A percentile compares a stretch with the other conserved stretches of the same genome.
Evolutionary conservation across 139 green algal species (phyloP).

Genomic region (Astrephomene gubernaculifera): DNA sequence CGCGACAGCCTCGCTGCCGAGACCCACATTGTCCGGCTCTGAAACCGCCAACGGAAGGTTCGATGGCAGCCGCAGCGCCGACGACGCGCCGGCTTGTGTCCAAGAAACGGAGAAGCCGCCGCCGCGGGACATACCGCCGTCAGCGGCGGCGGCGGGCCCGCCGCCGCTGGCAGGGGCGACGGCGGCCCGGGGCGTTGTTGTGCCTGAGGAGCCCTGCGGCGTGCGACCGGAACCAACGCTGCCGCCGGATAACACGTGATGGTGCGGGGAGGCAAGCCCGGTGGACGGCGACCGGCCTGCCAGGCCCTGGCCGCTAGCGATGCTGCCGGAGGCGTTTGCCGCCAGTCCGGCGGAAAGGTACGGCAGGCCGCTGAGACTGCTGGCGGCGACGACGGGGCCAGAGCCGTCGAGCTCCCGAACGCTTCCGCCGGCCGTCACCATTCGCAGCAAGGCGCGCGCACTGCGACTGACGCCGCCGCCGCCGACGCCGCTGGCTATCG

Average conservation of each 20-base stretch:
- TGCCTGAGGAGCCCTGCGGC: too few species aligned
- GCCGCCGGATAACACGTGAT: background rate
- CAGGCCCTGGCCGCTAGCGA: background rate
- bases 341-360: background rate
- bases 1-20: too few species aligned
- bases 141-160: too few species aligned
- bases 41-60: too few species aligned
- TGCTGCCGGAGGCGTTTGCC: background rate
- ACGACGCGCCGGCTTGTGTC: too few species aligned
- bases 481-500: background rate
- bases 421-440: background rate
- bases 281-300: too few species aligned
- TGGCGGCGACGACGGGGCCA: background rate
- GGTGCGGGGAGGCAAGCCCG: too few species aligned
- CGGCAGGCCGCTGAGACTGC: background rate
- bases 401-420: too few species aligned
- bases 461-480: background rate
- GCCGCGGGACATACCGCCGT: too few species aligned
- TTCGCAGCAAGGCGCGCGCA: background rate
- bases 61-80: too few species aligned
- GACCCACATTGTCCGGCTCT: too few species aligned
- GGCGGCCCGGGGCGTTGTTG: background rate
- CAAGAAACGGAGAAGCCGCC: too few species aligned
- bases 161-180: background rate
- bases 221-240: background rate